A percentile compares a stretch with the other conserved stretches of the same genome.
Conservation (phyloP, 2,329 filamentous ascomycete species). For the Phialocephala sp. region DNA sequence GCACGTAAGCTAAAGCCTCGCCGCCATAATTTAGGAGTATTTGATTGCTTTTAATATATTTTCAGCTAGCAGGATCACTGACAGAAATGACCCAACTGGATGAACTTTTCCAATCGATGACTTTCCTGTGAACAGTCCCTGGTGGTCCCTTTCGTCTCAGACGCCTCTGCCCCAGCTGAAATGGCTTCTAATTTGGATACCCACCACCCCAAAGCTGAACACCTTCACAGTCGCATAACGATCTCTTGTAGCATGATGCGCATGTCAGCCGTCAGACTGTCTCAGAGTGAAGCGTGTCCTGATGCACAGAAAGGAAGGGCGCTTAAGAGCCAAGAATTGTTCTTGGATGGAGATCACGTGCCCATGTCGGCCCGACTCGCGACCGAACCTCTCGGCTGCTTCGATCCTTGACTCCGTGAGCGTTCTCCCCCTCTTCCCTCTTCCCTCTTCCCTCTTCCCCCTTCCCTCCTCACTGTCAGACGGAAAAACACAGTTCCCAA, state of each 20-base stretch:
- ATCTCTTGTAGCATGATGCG: not conserved
- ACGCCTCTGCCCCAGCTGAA: not conserved
- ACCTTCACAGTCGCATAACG: not conserved
- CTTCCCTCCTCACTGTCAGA: too few species aligned
- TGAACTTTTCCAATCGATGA: too few species aligned
- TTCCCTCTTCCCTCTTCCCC: too few species aligned
- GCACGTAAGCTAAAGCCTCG: too few species aligned
- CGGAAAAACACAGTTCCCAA: not conserved
- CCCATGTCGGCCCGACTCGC: not conserved
- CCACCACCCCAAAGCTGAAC: not conserved
- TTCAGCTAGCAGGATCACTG: too few species aligned
- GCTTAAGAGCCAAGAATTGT: not conserved
- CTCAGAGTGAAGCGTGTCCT: not conserved
- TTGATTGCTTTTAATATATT: too few species aligned
- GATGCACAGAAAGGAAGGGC: not conserved
- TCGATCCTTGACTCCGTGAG: not conserved
- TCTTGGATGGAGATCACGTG: not conserved
- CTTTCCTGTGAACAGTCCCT: not conserved
- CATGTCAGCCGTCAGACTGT: not conserved
- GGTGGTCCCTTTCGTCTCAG: not conserved
- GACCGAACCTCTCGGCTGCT: not conserved
- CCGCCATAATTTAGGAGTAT: too few species aligned
- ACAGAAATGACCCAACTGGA: too few species aligned
- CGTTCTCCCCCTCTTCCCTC: not conserved
- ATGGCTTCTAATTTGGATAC: too few species aligned